phyloP scores from a whole-genome alignment of 2,329 filamentous ascomycete species.

The Elsinoe arachidis region DNA sequence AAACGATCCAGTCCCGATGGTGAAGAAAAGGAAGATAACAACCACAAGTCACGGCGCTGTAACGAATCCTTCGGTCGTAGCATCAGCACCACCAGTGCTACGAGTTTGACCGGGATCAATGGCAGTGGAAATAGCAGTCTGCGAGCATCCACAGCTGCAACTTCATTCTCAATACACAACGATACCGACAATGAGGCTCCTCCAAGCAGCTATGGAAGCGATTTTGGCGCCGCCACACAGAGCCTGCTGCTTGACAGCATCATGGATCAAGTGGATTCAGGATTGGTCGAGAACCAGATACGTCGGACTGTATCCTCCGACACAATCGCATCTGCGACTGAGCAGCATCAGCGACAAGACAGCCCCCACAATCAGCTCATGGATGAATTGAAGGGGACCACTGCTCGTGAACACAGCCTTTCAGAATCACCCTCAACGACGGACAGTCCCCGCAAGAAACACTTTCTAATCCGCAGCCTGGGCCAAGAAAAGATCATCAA shows the following conservation, averaged over 20 bases:
- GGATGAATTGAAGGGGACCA: not conserved
- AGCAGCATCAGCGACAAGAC: not conserved
- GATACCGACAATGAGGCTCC: not conserved
- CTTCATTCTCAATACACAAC: slow-evolving; percentile 4
- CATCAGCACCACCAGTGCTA: not conserved
- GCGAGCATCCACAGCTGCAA: not conserved
- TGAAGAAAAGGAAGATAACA: not conserved
- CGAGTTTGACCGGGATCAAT: not conserved
- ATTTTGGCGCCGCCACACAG: slow-evolving; percentile 5
- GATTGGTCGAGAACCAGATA: not conserved
- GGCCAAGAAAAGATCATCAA: not conserved
- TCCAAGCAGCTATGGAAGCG: not conserved
- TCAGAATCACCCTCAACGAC: not conserved
- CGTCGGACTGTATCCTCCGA: not conserved
- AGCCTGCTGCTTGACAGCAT: not conserved
- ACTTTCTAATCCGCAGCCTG: not conserved
- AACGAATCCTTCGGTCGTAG: not conserved
- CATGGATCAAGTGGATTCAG: not conserved
- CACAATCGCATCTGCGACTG: not conserved
- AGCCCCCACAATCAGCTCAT: not conserved
- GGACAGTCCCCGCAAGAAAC: not conserved
- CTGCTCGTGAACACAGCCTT: not conserved
- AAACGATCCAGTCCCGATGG: not conserved
- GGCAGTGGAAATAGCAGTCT: not conserved
- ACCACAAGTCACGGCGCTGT: not conserved